A percentile compares a stretch with the other conserved stretches of the same genome.
These are phyloP conservation scores for Metschnikowia baotianmanensis DNA, from an alignment of 805 yeast species.

Conservation along the genomic window DNA sequence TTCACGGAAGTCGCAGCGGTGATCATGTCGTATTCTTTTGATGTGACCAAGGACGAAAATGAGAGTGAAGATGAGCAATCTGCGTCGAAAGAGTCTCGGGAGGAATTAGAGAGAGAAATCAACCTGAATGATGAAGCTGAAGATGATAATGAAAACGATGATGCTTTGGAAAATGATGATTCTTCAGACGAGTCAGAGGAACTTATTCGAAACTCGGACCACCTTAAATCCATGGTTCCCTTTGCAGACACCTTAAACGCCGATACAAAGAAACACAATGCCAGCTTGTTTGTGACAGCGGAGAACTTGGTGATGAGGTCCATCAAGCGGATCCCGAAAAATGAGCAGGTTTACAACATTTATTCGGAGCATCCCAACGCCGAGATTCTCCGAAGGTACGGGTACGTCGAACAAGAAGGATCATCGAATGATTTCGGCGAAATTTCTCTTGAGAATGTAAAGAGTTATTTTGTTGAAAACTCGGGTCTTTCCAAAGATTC, in stretches of 20 bases:
- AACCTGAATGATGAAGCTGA: background rate
- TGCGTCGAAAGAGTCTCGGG: background rate
- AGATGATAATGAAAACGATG: background rate
- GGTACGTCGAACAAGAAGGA: constrained; percentile 76
- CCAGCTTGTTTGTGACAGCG: constrained; percentile 55
- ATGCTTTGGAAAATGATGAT: background rate
- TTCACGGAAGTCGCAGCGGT: constrained; percentile 75
- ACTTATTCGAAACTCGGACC: constrained; percentile 28
- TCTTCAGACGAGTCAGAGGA: background rate
- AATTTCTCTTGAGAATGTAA: constrained; percentile 46
- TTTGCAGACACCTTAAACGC: constrained; percentile 90
- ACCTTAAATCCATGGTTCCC: constrained; percentile 84
- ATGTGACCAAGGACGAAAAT: constrained; percentile 47
- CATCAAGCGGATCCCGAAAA: constrained; percentile 53
- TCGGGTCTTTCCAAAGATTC: constrained; percentile 23
- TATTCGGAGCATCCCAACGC: constrained; percentile 90
- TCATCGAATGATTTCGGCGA: constrained; percentile 83
- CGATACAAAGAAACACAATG: constrained; percentile 74
- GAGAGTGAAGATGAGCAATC: background rate
- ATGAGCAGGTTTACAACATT: constrained; percentile 80
- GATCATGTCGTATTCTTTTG: constrained; percentile 90
- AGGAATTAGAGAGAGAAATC: background rate
- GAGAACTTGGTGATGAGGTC: constrained; percentile 68
- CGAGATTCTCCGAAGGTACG: constrained; percentile 88
- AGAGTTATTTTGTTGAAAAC: constrained; percentile 30